Base-by-base conservation (phyloP, 2,329 filamentous ascomycete species). In the Fusarium domesticum region DNA sequence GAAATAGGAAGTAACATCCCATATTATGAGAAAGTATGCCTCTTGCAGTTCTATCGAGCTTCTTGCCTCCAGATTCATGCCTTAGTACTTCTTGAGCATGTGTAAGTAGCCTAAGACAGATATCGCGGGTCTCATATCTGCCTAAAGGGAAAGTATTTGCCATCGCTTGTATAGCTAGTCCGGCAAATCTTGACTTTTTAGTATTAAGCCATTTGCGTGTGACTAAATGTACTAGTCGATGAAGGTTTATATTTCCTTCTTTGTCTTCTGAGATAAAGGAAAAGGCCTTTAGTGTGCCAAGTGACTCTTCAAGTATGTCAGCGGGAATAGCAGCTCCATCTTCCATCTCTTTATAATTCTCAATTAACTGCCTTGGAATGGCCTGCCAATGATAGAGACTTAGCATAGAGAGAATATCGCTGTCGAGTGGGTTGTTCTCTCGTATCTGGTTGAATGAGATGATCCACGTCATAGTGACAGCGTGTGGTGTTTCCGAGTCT, bases 381-480 rank as follows among this genome's bases (percentile, higher is more conserved):
- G 42, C 56, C 16, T 66, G 60, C 0, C 59, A 51, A 38, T 68
- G 56, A 6, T 68, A 56, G 0, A 64, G 45, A 3, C 60, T 60
- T 48, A 69, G 63, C 6, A 69, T 37, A 0, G 64, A 67, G 0
- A 70, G 41, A 0, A 69, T 35, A 1, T 67, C 53, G n/a, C 44
- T 1, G 64, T 63, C 0, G 64, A 45, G 0, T 4, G 14, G 2
- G 43, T 7, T 6, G 59, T 59, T 8, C 30, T 25, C 4, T 62
- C 18, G 14, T n/a, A 69, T 64, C 10, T 68, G 60, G 3, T 64
- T 49, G 0, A 70, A 68, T 1, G 63, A 68, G 1, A 69, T 38
- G 3, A 65, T 57, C 64, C 64, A 70, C 0, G 65, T 68, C 12
- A 55, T 42, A 0, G 59, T 45, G 0, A 70, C 57, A 1, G 66